Conservation (phyloP, 495 filamentous ascomycete genomes). For the Neurospora sp. region DNA sequence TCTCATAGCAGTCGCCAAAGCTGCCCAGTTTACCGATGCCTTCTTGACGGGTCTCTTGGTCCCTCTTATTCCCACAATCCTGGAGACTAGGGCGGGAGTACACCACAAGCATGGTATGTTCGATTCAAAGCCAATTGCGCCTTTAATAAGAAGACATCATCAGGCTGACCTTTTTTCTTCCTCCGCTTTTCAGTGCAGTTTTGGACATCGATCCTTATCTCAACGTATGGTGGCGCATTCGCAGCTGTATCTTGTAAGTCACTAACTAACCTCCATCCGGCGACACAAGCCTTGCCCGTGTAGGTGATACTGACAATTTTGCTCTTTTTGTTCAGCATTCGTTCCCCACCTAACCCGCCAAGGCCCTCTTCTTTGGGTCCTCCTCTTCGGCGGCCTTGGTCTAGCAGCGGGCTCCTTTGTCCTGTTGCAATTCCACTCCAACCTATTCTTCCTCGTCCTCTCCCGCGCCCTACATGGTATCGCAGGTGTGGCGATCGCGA, state of each 20-base stretch:
- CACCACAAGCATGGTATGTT: conserved; percentile 12
- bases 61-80: conserved; percentile 18
- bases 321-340: conserved; percentile 8
- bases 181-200: conserved; percentile 12
- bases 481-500: conserved; percentile 11
- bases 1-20: background rate
- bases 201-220: conserved; percentile 18
- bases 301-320: background rate
- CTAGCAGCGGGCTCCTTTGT: conserved; percentile 10
- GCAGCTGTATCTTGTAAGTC: conserved; percentile 19
- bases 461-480: conserved; percentile 19
- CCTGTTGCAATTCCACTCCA: conserved; percentile 13
- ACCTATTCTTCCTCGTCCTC: conserved; percentile 10
- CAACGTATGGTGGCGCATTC: conserved; percentile 19
- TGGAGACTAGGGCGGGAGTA: conserved; percentile 6
- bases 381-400: conserved; percentile 11
- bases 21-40: background rate
- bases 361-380: conserved; percentile 4
- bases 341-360: conserved; percentile 13
- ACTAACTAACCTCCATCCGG: background rate
- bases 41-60: background rate
- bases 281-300: background rate
- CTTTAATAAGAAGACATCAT: background rate
- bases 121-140: too few species aligned
- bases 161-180: background rate